phyloP scores from a whole-genome alignment of 2,329 filamentous ascomycete species.

The Sporothrix dimorphospora region DNA sequence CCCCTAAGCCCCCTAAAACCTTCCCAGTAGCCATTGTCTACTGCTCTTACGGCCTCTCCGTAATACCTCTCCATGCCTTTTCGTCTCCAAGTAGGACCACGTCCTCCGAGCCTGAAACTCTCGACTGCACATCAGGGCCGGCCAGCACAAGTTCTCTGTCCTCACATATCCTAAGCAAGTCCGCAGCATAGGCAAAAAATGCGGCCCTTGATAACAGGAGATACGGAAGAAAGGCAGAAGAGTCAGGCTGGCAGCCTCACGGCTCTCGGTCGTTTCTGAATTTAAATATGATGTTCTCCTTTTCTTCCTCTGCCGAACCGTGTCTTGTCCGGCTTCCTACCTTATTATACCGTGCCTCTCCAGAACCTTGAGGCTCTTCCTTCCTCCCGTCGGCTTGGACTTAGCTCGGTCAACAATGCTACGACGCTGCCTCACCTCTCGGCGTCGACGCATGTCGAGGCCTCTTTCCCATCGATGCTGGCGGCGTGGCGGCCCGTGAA shows the following conservation, averaged over 20 bases:
- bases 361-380: neutral
- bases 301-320: neutral
- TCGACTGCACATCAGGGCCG: slow-evolving; percentile 17
- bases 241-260: neutral
- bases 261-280: slow-evolving; percentile 21
- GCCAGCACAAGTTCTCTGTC: neutral
- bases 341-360: neutral
- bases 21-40: too few relatives aligned
- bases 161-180: neutral
- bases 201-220: neutral
- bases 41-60: neutral
- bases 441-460: neutral
- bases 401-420: neutral
- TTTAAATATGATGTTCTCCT: neutral
- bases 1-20: neutral
- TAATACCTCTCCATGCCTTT: neutral
- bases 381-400: neutral
- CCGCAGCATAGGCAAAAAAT: neutral
- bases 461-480: neutral
- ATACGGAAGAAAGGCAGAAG: neutral
- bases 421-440: neutral
- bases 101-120: slow-evolving; percentile 8
- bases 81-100: neutral
- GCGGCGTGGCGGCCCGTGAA: slow-evolving; percentile 3
- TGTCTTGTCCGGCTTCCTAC: neutral